Base-by-base conservation (phyloP, 495 filamentous ascomycete genomes). In the Penicillium flavigenum region DNA sequence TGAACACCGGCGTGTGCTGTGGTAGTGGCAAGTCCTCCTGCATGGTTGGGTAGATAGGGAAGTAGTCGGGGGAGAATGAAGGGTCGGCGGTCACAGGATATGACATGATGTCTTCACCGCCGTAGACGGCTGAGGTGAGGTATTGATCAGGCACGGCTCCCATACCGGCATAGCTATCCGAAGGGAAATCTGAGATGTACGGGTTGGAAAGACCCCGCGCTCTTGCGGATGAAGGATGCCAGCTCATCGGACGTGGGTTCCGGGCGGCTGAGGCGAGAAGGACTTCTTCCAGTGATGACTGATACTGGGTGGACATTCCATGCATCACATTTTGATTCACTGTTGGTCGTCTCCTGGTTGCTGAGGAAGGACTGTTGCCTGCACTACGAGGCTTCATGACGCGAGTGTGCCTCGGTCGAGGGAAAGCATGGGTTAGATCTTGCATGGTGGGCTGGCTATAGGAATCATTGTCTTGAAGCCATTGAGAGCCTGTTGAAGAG, bases 351-450 rank as follows among this genome's bases (percentile, higher is more conserved):
- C 83, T 74, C 60, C 81, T 74, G 53, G 75, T 73, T 57, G 80
- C 72, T 59, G 79, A 74, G 29, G 86, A 80, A 19, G 88, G 88
- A 68, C 87, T 91, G 73, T 84, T 89, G 68, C 80, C 86, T 48
- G 85, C 83, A 72, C 87, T 89, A 27, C 75, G 79, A 6, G 86
- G 83, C 70, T 91, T 90, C 50, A 78, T 76, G 49, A 90, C 75
- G 59, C 86, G 78, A 66, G 83, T 58, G 41, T 67, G 64, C 57
- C 69, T 70, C 11, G 72, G 63, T 34, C 62, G 67, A 44, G 71
- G 70, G 50, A 77, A 73, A 58, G 70, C 67, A 58, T 59, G 61
- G 29, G 64, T 57, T 65, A 72, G 62, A 55, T 76, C 68, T 49
- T 65, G 69, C 52, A 71, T 63, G 56, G 59, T 57, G 14, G 67